A percentile compares a stretch with the other conserved stretches of the same genome.
phyloP scores from a whole-genome alignment of 2,329 filamentous ascomycete genomes.

The Magnaporthales sp. region DNA sequence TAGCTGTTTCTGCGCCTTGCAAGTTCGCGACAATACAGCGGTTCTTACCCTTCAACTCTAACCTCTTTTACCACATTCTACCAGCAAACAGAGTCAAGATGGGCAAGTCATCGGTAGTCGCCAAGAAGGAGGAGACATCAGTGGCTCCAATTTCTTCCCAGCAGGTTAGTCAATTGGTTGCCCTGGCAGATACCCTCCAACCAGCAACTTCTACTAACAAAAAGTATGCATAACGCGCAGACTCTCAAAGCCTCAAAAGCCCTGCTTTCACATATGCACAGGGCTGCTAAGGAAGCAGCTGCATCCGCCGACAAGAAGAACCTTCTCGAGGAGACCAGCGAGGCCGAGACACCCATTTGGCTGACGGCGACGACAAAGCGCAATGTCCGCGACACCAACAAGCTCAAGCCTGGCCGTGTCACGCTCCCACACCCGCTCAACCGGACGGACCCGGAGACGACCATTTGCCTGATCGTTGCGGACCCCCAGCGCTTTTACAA shows the following conservation, averaged over 20 bases:
- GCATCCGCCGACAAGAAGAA: conserved; percentile 43
- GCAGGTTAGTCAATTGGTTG: not conserved
- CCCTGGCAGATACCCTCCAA: not conserved
- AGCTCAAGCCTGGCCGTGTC: conserved; percentile 79
- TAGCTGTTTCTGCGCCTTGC: not conserved
- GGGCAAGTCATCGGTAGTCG: not conserved
- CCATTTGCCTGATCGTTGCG: conserved; percentile 74
- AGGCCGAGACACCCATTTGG: conserved; percentile 47
- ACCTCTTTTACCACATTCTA: not conserved
- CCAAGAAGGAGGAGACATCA: not conserved
- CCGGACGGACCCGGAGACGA: conserved; percentile 47
- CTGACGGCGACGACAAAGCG: conserved; percentile 57
- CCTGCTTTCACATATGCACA: conserved; percentile 53
- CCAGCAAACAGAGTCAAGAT: not conserved
- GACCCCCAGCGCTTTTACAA: conserved; percentile 80
- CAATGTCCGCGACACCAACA: conserved; percentile 62
- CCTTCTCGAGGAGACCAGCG: conserved; percentile 34
- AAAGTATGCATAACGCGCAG: conserved; percentile 23
- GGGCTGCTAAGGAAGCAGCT: conserved; percentile 38
- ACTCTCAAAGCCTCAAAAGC: conserved; percentile 55
- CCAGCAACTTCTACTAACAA: not conserved
- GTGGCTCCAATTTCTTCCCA: conserved; percentile 1
- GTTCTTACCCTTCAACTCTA: not conserved
- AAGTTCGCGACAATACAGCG: not conserved
- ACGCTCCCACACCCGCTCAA: conserved; percentile 68